These are phyloP conservation scores for Clohesyomyces aquaticus DNA, from an alignment of 495 filamentous ascomycete species.

Conservation along the genomic window DNA sequence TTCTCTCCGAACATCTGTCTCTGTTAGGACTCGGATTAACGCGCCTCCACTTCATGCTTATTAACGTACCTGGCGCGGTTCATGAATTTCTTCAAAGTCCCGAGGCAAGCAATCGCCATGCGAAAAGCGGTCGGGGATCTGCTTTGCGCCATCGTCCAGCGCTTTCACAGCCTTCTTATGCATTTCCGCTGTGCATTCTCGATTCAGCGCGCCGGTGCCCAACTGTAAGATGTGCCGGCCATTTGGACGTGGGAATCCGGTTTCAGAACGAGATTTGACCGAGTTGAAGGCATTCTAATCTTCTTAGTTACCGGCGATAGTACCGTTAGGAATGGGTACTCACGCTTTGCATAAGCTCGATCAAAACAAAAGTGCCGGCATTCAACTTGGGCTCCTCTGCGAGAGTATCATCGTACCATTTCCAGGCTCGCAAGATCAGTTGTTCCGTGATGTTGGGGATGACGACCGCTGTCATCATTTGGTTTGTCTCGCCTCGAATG, in stretches of 20 bases:
- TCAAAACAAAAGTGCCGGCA: constrained; percentile 38
- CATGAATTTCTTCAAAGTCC: constrained; percentile 27
- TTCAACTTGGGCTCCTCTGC: constrained; percentile 22
- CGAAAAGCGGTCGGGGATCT: constrained; percentile 20
- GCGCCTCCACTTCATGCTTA: not conserved
- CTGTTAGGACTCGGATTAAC: constrained; percentile 30
- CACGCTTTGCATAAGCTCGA: constrained; percentile 45
- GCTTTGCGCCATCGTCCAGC: constrained; percentile 22
- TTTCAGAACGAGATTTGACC: constrained; percentile 26
- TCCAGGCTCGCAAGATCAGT: constrained; percentile 35
- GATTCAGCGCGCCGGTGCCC: constrained; percentile 18
- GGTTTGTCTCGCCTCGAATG: constrained; percentile 32
- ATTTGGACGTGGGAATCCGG: constrained; percentile 39
- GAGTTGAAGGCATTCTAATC: constrained; percentile 34
- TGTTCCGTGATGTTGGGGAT: constrained; percentile 37
- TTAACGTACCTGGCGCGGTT: constrained; percentile 25
- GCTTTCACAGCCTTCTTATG: constrained; percentile 29
- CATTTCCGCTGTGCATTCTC: constrained; percentile 28
- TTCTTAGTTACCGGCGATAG: no score
- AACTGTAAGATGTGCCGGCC: constrained; percentile 43
- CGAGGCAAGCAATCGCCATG: constrained; percentile 19
- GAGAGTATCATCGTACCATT: constrained; percentile 42
- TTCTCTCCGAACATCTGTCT: constrained; percentile 44
- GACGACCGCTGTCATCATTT: constrained; percentile 36
- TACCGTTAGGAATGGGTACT: no score